Evolutionary conservation across 148 eudicot genomes (phyloP).

Genomic region (Camellia granthamiana): DNA sequence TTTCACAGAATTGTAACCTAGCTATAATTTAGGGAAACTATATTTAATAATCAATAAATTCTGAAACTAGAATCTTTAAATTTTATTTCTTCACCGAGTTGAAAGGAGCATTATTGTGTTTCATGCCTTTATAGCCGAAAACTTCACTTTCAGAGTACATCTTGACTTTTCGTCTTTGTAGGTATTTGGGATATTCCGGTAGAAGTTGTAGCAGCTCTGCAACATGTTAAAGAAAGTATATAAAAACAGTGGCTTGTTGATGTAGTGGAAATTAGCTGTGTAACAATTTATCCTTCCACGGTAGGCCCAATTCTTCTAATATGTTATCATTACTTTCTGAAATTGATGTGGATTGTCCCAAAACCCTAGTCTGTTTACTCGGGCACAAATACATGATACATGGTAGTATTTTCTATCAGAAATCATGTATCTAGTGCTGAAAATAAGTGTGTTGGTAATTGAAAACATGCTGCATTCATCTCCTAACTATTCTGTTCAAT

Average conservation of each 20-base stretch:
- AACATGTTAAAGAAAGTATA: conserved; percentile 53
- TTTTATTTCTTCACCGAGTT: not conserved
- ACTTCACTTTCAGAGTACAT: not conserved
- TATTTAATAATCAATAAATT: not conserved
- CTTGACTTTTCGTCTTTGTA: conserved; percentile 25
- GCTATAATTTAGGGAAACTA: not conserved
- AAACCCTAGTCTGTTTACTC: not conserved
- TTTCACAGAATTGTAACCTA: not conserved
- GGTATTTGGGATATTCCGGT: conserved; percentile 71
- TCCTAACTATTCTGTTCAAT: not conserved
- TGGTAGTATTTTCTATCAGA: not conserved
- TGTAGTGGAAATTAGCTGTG: conserved; percentile 74
- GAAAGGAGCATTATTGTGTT: not conserved
- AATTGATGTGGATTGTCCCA: not conserved
- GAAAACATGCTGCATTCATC: not conserved
- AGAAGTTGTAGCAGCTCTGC: conserved; percentile 62
- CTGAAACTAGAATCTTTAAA: not conserved
- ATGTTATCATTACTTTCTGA: not conserved
- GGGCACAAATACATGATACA: not conserved
- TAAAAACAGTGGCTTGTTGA: conserved; percentile 86
- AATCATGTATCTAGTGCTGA: not conserved
- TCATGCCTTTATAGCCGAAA: not conserved
- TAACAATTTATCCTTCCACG: conserved; percentile 78
- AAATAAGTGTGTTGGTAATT: not conserved
- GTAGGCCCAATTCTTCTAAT: conserved; percentile 32